Conservation (phyloP, 805 yeast genomes). For the Metschnikowia reukaufii region DNA sequence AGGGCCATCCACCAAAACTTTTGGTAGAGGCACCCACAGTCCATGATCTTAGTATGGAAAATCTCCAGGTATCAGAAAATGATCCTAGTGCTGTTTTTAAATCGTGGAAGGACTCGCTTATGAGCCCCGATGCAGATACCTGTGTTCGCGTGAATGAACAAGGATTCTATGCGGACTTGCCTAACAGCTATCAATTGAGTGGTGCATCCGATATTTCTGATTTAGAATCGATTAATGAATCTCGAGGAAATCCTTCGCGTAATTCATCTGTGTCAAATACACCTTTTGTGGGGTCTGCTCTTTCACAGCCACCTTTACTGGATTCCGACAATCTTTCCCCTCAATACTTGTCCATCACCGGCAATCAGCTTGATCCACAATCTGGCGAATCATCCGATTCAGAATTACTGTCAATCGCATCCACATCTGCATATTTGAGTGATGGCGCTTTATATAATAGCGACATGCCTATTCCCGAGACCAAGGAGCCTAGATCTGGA, state of each 20-base stretch:
- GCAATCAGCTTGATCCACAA: not conserved
- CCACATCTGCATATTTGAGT: constrained; percentile 6
- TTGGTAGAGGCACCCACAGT: constrained; percentile 8
- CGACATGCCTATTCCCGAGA: constrained; percentile 3
- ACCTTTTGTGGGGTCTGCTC: not conserved
- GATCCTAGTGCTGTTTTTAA: constrained; percentile 16
- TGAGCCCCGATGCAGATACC: constrained; percentile 21
- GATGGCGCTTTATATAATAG: constrained; percentile 13
- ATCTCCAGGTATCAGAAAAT: constrained; percentile 3
- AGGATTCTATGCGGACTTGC: constrained; percentile 37
- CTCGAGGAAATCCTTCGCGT: not conserved
- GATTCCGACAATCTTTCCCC: constrained; percentile 2
- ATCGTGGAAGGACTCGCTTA: constrained; percentile 30
- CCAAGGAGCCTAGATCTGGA: not conserved
- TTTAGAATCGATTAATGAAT: constrained; percentile 26
- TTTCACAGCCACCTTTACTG: not conserved
- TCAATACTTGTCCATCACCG: constrained; percentile 7
- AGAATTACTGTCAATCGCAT: constrained; percentile 16
- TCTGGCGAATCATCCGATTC: constrained; percentile 10
- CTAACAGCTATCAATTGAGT: constrained; percentile 14
- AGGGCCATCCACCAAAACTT: not conserved
- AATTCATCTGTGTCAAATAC: constrained; percentile 1
- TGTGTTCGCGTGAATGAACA: constrained; percentile 34
- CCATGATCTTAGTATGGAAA: constrained; percentile 9
- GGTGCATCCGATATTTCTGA: constrained; percentile 31